Percentiles rank a stretch among this genome's conserved stretches.
Conservation (phyloP, 805 yeast species). For the Wickerhamomyces bovis region DNA sequence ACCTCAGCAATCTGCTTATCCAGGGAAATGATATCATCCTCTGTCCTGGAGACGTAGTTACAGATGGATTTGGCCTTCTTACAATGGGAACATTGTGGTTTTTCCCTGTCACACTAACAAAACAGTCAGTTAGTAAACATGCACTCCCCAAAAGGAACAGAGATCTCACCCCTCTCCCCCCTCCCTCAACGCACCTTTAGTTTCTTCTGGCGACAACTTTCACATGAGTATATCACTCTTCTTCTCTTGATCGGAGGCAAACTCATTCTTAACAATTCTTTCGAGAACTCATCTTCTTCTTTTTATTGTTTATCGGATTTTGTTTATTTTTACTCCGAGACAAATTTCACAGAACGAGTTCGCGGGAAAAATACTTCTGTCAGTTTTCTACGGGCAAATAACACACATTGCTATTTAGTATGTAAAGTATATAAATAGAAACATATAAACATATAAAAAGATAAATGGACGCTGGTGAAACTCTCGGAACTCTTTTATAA, state of each 20-base stretch:
- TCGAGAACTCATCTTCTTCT: no score
- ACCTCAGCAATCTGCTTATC: constrained; percentile 3
- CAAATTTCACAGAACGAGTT: background rate
- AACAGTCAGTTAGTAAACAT: background rate
- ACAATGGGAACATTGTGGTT: background rate
- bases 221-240: constrained; percentile 9
- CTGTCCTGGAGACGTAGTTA: background rate
- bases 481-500: no score
- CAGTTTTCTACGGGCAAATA: background rate
- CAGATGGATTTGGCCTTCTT: background rate
- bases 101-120: background rate
- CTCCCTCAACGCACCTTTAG: background rate
- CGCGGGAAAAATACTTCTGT: background rate
- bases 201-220: constrained; percentile 8
- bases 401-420: no score
- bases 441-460: no score
- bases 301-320: background rate
- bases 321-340: background rate
- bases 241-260: constrained; percentile 2
- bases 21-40: background rate
- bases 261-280: background rate
- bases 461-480: no score
- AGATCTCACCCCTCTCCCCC: no score
- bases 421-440: no score
- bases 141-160: no score